Percentiles rank a stretch among this genome's conserved stretches.
Evolutionary conservation across 2,329 filamentous ascomycete species (phyloP).

Genomic region (Aspergillus novoparasiticus): DNA sequence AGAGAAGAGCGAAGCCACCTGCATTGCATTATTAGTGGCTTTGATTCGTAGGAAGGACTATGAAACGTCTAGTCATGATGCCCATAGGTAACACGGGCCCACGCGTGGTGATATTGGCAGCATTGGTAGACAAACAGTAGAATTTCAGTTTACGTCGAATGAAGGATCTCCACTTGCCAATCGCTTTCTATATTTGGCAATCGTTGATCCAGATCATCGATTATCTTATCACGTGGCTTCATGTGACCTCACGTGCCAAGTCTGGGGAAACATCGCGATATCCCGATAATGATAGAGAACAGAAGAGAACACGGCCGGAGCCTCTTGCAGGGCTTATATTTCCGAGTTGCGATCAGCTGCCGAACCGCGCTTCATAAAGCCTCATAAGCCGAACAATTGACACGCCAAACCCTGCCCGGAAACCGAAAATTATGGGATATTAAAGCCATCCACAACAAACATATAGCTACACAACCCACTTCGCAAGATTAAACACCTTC

Average conservation of each 20-base stretch:
- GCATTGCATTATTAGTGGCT: neutral
- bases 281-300: neutral
- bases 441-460: neutral
- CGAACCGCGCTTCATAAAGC: neutral
- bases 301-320: neutral
- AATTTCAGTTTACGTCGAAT: neutral
- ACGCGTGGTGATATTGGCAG: neutral
- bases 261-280: conserved; percentile 1
- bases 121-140: neutral
- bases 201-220: neutral
- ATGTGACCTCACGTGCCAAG: neutral
- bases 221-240: neutral
- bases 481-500: neutral
- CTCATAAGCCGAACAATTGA: neutral
- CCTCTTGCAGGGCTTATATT: neutral
- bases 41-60: neutral
- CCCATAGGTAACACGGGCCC: neutral
- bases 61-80: neutral
- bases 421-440: neutral
- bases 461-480: neutral
- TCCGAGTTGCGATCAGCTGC: neutral
- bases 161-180: neutral
- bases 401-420: neutral
- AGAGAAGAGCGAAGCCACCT: neutral
- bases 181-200: neutral